phyloP scores from a whole-genome alignment of 2,329 filamentous ascomycete genomes.

The Nemania diffusa region DNA sequence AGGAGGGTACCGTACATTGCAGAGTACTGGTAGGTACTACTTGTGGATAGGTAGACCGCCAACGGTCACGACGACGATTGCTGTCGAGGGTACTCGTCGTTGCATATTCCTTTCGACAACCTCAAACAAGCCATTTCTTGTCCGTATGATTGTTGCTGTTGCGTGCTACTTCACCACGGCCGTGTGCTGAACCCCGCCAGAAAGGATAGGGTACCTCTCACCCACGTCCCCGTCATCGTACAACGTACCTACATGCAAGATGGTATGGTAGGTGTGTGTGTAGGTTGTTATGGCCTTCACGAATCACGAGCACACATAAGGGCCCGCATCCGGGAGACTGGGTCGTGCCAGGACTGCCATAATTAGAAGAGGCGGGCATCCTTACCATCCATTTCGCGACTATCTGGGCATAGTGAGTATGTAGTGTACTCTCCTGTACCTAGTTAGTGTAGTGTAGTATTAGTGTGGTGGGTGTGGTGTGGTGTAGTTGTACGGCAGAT shows the following conservation, averaged over 20 bases:
- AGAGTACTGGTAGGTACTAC: no score
- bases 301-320: slow-evolving; percentile 28
- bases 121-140: slow-evolving; percentile 24
- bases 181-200: slow-evolving; percentile 6
- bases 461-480: background rate
- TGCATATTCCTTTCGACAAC: slow-evolving; percentile 11
- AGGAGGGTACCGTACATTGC: background rate
- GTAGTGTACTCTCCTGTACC: slow-evolving; percentile 6
- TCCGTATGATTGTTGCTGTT: slow-evolving; percentile 15
- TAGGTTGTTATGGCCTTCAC: slow-evolving; percentile 9
- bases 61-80: slow-evolving; percentile 16
- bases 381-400: slow-evolving; percentile 24
- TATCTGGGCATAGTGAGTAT: slow-evolving; percentile 29
- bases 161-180: slow-evolving; percentile 7
- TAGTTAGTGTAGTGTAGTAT: background rate
- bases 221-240: slow-evolving; percentile 14
- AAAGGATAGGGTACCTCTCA: background rate
- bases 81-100: slow-evolving; percentile 17
- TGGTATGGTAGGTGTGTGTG: background rate
- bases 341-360: slow-evolving; percentile 42
- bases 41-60: slow-evolving; percentile 1
- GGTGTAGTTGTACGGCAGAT: slow-evolving; percentile 30
- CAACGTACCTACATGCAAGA: background rate
- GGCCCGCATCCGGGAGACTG: slow-evolving; percentile 42
- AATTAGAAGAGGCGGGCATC: slow-evolving; percentile 39